Base-by-base conservation (phyloP, 1,139 yeast genomes). In the Pichia sorboxylosa region DNA sequence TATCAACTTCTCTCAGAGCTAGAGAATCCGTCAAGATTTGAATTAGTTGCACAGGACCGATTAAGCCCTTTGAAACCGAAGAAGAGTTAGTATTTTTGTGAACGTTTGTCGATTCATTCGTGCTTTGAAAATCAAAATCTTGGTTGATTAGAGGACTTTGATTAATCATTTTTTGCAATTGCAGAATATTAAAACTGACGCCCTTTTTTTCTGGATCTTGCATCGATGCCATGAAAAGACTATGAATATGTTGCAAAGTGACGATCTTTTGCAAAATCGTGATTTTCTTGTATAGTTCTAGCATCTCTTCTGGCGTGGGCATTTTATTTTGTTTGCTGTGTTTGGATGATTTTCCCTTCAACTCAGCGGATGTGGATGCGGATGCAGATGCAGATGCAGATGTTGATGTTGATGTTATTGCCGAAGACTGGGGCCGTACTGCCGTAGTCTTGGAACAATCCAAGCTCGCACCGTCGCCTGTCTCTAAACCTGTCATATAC, bases 1-100 rank as follows among this genome's bases (percentile, higher is more conserved):
- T 38, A 25, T 11, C 8, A 10, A 8, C 40, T 16, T 37, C 34
- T n/a, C 52, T 46, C 13, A 51, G 37, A 1, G 54, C 47, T 16
- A 53, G 37, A 6, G 52, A 50, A 34, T 52, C 58, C 0, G 55
- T 51, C 13, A 54, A 47, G n/a, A 52, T 52, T 28, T 52, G 54
- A 18, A 54, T 55, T 6, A 54, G 48, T 31, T 51, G 55, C 6
- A 45, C 51, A 17, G 51, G 55, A 26, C 40, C 34, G 5, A 37
- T 38, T 7, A 38, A 38, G 1, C 36, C 40, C 21, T 30, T 37
- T 14, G 14, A 23, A 7, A 23, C 7, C 7, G 11, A n/a, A 23
- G 7, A 6, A 23, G 11, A 10, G 8, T 13, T n/a, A 23, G n/a
- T 10, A n/a, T 6, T 18, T 24, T 25, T 24, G 4, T 26, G 15